Conservation (phyloP, 805 yeast genomes). For the Cephaloascus fragrans region DNA sequence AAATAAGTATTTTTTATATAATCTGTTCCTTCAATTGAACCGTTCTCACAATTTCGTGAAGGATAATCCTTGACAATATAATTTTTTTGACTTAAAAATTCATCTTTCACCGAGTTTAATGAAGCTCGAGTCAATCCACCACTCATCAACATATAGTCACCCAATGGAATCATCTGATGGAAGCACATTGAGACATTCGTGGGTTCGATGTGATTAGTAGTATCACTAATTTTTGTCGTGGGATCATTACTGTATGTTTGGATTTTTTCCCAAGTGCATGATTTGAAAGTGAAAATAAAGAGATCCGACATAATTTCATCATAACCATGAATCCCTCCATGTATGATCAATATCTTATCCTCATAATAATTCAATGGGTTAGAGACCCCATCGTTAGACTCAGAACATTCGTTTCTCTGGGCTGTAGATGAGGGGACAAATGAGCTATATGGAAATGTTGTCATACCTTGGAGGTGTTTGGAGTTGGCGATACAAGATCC, state of each 20-base stretch:
- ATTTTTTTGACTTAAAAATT: constrained; percentile 5
- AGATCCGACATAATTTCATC: constrained; percentile 30
- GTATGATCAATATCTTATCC: constrained; percentile 13
- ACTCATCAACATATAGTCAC: constrained; percentile 7
- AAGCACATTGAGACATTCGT: constrained; percentile 7
- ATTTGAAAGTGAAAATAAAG: constrained; percentile 39
- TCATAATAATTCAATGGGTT: neutral
- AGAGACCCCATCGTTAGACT: neutral
- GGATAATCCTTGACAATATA: neutral
- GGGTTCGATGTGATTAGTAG: constrained; percentile 1
- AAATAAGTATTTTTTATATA: neutral
- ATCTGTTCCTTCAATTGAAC: neutral
- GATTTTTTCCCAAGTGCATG: constrained; percentile 27
- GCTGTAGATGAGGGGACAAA: constrained; percentile 8
- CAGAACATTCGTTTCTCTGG: constrained; percentile 1
- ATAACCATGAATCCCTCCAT: constrained; percentile 25
- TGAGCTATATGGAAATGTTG: constrained; percentile 13
- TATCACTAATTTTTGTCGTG: constrained; percentile 6
- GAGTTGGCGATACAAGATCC: constrained; percentile 4
- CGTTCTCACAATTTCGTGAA: neutral
- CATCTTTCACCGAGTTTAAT: neutral
- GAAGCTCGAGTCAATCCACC: constrained; percentile 6
- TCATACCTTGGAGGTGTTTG: neutral
- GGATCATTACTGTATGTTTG: constrained; percentile 14
- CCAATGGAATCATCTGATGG: constrained; percentile 8